Evolutionary conservation across 2,329 filamentous ascomycete genomes (phyloP), one percentile per base, ranked within the genome.

Genomic region (Microcera coccophila): DNA sequence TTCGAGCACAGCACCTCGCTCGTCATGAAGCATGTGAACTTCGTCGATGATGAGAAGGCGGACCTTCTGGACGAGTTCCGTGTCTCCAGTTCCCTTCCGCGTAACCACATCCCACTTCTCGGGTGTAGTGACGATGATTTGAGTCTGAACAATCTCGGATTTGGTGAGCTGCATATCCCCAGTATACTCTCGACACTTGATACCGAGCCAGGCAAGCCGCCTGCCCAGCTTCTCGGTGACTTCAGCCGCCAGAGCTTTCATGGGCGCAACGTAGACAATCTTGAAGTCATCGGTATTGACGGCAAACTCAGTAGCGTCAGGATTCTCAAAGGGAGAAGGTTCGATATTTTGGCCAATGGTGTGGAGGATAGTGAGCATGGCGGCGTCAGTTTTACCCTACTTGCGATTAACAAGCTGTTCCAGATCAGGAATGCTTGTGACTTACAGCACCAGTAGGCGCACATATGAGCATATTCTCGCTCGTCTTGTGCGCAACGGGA

Each of bases 21-120:
- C 93, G 63, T 98, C 93, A 59, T 98, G 94, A 57, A 98, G 83
- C 94, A 98, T 98, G 62, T 98, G 93, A 1, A 98, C 93, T 69
- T 98, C 93, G 65, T 98, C 93, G 49, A 98, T 97, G 58, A 98
- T 97, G 47, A 98, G 77, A 2, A 98, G 74, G 10, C 91, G 82
- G 18, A 98, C 93, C 63, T 98, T 98, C 59, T 98, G 93, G 12
- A 98, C 94, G 3, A 98, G 78, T 62, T 97, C 93, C 0, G 93
- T 97, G 62, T 98, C 93, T 14, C 94, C 93, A 1, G 90, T 97
- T 43, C 91, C 94, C 67, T 97, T 98, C 48, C 93, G 79, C 3
- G 93, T 98, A 4, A 98, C 88, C 1, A 98, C 93, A 63, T 98
- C 93, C 94, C 94, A 98, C 68, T 98, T 98, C 68, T 98, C 93